phyloP scores from a whole-genome alignment of 345 rosid species.

The Arabis hirsuta region DNA sequence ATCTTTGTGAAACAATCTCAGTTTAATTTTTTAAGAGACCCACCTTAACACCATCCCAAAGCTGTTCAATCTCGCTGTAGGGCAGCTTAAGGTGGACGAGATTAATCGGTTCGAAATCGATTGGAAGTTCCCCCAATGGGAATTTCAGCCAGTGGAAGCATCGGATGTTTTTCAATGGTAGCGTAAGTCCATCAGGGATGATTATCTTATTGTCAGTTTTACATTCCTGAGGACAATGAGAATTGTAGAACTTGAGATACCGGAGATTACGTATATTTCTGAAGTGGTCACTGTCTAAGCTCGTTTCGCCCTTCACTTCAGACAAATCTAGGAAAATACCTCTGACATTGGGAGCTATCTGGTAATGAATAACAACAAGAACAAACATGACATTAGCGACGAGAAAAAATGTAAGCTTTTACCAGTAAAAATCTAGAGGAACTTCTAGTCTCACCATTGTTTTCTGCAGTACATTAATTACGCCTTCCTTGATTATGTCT shows the following conservation, averaged over 20 bases:
- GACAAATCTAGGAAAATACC: conserved; percentile 39
- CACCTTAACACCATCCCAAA: conserved; percentile 43
- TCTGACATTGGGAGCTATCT: conserved; percentile 13
- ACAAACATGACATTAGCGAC: background rate
- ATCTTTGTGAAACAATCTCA: background rate
- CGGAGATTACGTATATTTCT: conserved; percentile 31
- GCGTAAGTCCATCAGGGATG: conserved; percentile 20
- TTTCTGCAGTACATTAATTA: background rate
- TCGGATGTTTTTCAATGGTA: conserved; percentile 24
- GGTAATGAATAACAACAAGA: background rate
- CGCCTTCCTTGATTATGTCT: conserved; percentile 1
- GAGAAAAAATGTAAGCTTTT: background rate
- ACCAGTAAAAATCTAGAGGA: background rate
- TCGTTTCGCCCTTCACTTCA: background rate
- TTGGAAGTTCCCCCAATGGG: conserved; percentile 37
- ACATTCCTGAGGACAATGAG: conserved; percentile 11
- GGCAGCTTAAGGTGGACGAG: conserved; percentile 32
- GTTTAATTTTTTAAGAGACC: background rate
- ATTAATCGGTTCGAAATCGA: background rate
- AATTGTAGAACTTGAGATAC: conserved; percentile 37
- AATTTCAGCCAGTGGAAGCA: conserved; percentile 36
- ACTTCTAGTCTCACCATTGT: conserved; percentile 2
- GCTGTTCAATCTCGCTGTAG: conserved; percentile 15
- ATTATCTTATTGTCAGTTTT: background rate
- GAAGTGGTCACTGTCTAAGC: conserved; percentile 16